Percentiles rank a stretch among this genome's conserved stretches.
phyloP scores from a whole-genome alignment of 495 filamentous ascomycete genomes.

The Trichoderma erinaceum region DNA sequence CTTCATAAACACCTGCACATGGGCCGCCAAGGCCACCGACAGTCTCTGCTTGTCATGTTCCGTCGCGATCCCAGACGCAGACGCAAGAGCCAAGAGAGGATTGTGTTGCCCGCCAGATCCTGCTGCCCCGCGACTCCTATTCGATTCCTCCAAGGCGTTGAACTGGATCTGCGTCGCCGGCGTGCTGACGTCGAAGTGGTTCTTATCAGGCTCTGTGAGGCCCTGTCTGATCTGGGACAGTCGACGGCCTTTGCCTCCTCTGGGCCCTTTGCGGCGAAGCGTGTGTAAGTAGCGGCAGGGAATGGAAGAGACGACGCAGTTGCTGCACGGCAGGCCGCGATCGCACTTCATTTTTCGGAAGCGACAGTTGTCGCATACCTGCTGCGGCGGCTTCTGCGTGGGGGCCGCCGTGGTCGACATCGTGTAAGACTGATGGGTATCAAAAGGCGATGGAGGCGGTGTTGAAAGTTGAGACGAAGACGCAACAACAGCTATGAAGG shows the following conservation, averaged over 20 bases:
- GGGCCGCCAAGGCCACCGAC: not conserved
- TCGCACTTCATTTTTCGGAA: constrained; percentile 10
- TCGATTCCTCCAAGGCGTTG: not conserved
- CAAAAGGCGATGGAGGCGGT: not conserved
- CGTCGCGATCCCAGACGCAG: not conserved
- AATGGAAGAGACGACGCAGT: constrained; percentile 9
- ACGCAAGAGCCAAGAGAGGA: not conserved
- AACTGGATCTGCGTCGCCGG: not conserved
- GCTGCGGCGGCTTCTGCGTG: constrained; percentile 3
- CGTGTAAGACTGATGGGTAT: not conserved
- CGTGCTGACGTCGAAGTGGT: constrained; percentile 10
- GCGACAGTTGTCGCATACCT: constrained; percentile 7
- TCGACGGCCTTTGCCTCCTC: constrained; percentile 8
- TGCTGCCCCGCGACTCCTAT: not conserved
- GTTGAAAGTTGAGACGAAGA: not conserved
- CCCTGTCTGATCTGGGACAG: not conserved
- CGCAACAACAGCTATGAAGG: not conserved
- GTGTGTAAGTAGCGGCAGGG: constrained; percentile 4
- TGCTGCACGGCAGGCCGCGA: not conserved
- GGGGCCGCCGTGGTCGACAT: not conserved
- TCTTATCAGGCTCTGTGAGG: constrained; percentile 1
- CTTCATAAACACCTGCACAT: constrained; percentile 10
- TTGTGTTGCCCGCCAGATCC: not conserved
- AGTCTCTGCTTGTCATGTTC: constrained; percentile 6
- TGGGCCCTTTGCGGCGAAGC: not conserved